Evolutionary conservation across 805 yeast genomes (phyloP).

Genomic region (Kuraishia capsulata): DNA sequence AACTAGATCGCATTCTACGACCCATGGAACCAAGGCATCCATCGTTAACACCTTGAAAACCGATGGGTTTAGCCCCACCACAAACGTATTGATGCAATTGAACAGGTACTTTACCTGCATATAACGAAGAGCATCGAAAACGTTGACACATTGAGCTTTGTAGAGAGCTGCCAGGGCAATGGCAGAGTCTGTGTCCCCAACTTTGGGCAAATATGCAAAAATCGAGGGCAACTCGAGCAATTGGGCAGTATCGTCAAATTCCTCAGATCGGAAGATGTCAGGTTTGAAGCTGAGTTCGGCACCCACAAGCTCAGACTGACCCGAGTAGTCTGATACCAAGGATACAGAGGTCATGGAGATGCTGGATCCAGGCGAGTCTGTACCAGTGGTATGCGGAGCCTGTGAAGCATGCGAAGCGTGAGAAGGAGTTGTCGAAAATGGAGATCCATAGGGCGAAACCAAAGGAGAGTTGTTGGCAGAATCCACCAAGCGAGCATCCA

Average conservation of each 20-base stretch:
- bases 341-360: slow-evolving; percentile 5
- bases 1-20: slow-evolving; percentile 55
- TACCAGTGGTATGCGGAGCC: not conserved
- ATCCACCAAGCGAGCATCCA: slow-evolving; percentile 1
- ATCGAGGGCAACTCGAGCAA: not conserved
- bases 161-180: slow-evolving; percentile 47
- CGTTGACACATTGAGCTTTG: slow-evolving; percentile 50
- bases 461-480: not conserved
- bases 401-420: not conserved
- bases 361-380: slow-evolving; percentile 6
- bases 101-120: slow-evolving; percentile 58
- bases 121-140: slow-evolving; percentile 58
- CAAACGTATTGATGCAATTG: slow-evolving; percentile 40
- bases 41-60: slow-evolving; percentile 48
- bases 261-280: not conserved
- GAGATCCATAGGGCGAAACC: slow-evolving; percentile 3
- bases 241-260: not conserved
- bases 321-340: not conserved
- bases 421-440: slow-evolving; percentile 2
- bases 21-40: slow-evolving; percentile 48
- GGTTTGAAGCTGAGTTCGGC: not conserved
- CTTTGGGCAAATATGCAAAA: not conserved
- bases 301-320: not conserved
- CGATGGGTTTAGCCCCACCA: slow-evolving; percentile 48
- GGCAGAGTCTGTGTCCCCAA: not conserved